A percentile compares a stretch with the other conserved stretches of the same genome.
These are phyloP conservation scores for Vachellia collinsii DNA, from an alignment of 306 rosid genomes.

Conservation along the genomic window DNA sequence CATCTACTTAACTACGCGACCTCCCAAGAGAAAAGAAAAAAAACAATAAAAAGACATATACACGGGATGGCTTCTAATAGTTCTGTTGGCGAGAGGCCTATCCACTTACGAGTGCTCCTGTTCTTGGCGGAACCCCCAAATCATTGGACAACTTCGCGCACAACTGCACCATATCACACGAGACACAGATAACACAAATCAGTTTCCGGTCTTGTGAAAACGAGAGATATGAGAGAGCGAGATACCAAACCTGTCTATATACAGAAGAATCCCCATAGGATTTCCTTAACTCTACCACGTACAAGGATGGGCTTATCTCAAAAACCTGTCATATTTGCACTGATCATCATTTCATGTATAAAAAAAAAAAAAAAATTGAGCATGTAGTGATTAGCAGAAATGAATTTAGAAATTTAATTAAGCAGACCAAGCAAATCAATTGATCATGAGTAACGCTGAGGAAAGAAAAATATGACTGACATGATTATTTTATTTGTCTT, in stretches of 20 bases:
- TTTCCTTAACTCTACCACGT: constrained; percentile 82
- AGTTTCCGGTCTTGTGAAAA: constrained; percentile 9
- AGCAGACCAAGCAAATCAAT: no score
- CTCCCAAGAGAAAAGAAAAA: background rate
- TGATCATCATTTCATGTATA: constrained; percentile 12
- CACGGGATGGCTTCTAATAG: constrained; percentile 25
- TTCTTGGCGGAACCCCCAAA: constrained; percentile 59
- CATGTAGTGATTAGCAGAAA: constrained; percentile 19
- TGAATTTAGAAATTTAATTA: background rate
- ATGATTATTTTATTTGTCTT: background rate
- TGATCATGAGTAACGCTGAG: no score
- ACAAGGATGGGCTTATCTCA: constrained; percentile 72
- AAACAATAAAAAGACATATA: background rate
- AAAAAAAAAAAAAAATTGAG: background rate
- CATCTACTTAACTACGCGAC: background rate
- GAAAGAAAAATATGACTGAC: background rate
- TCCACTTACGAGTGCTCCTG: constrained; percentile 39
- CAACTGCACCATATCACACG: constrained; percentile 56
- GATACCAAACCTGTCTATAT: constrained; percentile 70
- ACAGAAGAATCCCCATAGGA: constrained; percentile 72
- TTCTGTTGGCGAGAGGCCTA: background rate
- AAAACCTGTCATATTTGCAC: constrained; percentile 58
- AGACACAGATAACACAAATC: constrained; percentile 7
- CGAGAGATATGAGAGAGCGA: background rate
- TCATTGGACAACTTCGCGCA: constrained; percentile 76